These are phyloP conservation scores for Neofusicoccum parvum DNA, from an alignment of 2,329 filamentous ascomycete species.

Conservation along the genomic window DNA sequence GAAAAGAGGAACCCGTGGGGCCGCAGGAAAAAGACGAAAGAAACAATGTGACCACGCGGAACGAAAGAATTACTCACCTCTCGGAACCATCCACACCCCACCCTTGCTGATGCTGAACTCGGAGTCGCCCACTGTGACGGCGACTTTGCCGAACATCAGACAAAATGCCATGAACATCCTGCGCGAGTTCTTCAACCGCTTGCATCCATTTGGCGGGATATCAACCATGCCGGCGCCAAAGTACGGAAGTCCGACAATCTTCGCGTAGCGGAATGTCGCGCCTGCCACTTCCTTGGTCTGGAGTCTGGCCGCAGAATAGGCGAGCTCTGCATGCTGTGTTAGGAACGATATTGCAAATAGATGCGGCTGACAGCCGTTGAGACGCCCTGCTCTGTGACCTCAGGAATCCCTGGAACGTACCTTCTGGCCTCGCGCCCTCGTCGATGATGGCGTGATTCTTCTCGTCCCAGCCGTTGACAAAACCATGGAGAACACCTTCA, in stretches of 20 bases:
- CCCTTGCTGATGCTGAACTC: slow-evolving; percentile 83
- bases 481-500: slow-evolving; percentile 65
- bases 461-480: slow-evolving; percentile 64
- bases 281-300: slow-evolving; percentile 60
- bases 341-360: neutral
- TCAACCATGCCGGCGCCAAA: slow-evolving; percentile 91
- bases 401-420: slow-evolving; percentile 30
- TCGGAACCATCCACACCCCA: slow-evolving; percentile 90
- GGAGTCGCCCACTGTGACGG: slow-evolving; percentile 74
- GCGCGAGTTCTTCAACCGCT: slow-evolving; percentile 86
- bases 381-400: slow-evolving; percentile 32
- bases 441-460: slow-evolving; percentile 39
- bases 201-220: slow-evolving; percentile 77
- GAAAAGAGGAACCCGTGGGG: neutral
- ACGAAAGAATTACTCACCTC: slow-evolving; percentile 65
- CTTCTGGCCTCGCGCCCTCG: slow-evolving; percentile 58
- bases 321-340: slow-evolving; percentile 52
- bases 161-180: slow-evolving; percentile 99
- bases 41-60: slow-evolving; percentile 7
- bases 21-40: neutral
- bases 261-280: slow-evolving; percentile 83
- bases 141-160: slow-evolving; percentile 78
- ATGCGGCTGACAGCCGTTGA: neutral
- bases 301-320: slow-evolving; percentile 60
- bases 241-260: slow-evolving; percentile 76